Conservation (phyloP, 768 basidiomycete genomes). For the Kwoniella dejecticola region DNA sequence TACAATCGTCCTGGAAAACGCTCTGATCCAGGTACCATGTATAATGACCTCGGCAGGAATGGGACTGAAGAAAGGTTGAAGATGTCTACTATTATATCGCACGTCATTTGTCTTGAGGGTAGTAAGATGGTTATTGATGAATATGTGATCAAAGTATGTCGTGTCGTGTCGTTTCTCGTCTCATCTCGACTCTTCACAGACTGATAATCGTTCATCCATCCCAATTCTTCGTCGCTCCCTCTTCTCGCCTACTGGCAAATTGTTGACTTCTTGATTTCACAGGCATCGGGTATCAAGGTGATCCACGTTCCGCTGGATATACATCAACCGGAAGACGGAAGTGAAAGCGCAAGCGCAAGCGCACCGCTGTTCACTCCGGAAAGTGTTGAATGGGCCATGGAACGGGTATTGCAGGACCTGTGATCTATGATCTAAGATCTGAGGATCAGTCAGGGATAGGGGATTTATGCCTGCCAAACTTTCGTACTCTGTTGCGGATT, state of each 20-base stretch:
- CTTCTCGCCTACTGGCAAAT: too few species aligned
- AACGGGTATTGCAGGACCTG: constrained; percentile 17
- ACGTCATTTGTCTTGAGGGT: constrained; percentile 74
- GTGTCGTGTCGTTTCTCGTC: too few species aligned
- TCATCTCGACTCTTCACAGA: too few species aligned
- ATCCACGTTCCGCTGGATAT: constrained; percentile 31
- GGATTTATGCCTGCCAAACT: too few species aligned
- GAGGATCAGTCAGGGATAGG: too few species aligned
- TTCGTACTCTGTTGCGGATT: too few species aligned
- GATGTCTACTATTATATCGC: constrained; percentile 74
- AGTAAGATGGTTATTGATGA: constrained; percentile 68
- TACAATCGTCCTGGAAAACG: constrained; percentile 56
- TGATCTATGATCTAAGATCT: too few species aligned
- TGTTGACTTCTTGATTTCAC: background rate
- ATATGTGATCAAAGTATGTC: background rate
- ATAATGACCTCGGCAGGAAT: too few species aligned
- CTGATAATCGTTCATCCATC: too few species aligned
- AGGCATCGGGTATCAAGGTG: constrained; percentile 43
- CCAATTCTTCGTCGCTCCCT: too few species aligned
- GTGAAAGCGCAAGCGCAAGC: constrained; percentile 16
- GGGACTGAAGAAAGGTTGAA: too few species aligned
- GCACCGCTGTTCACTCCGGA: constrained; percentile 44
- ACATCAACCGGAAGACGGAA: constrained; percentile 8
- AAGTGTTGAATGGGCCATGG: constrained; percentile 47
- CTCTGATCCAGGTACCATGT: too few species aligned